Conservation (phyloP, 1,284 basidiomycete genomes). For the Schizophyllum commune region DNA sequence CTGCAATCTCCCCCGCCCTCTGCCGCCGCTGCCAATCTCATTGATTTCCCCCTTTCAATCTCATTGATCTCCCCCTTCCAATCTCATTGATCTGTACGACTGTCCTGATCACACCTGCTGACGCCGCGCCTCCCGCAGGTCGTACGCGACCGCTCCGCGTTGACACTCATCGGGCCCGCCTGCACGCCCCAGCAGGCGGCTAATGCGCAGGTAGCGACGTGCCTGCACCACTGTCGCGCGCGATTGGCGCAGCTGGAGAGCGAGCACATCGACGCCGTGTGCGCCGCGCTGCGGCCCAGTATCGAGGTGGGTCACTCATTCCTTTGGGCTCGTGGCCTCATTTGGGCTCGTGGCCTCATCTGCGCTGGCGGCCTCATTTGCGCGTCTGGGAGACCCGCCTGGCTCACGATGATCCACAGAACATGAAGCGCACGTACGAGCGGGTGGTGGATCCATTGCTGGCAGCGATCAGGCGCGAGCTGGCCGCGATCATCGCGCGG, state of each 20-base stretch:
- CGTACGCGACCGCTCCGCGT: slow-evolving; percentile 70
- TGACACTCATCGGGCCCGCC: slow-evolving; percentile 65
- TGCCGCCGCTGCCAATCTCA: too few relatives aligned
- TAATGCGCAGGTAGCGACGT: slow-evolving; percentile 74
- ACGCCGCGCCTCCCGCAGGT: slow-evolving; percentile 34
- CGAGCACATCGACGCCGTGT: slow-evolving; percentile 64
- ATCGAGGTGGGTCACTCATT: slow-evolving; percentile 43
- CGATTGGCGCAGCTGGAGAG: slow-evolving; percentile 63
- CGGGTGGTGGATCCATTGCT: slow-evolving; percentile 65
- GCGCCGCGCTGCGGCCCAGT: slow-evolving; percentile 49
- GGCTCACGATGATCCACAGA: slow-evolving; percentile 30
- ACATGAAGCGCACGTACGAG: slow-evolving; percentile 50
- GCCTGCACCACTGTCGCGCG: slow-evolving; percentile 70
- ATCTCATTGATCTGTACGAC: neutral
- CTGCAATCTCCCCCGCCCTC: too few relatives aligned
- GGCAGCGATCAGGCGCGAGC: slow-evolving; percentile 69
- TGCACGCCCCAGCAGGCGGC: slow-evolving; percentile 71
- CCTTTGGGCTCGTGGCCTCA: neutral
- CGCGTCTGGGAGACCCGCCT: neutral
- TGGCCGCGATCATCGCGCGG: slow-evolving; percentile 68
- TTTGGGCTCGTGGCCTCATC: too few relatives aligned
- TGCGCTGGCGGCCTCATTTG: too few relatives aligned
- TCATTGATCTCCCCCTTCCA: slow-evolving; percentile 1
- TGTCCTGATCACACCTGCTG: neutral
- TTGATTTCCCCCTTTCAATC: neutral